phyloP scores from a whole-genome alignment of 2,329 filamentous ascomycete genomes.

The Beauveria varroae region DNA sequence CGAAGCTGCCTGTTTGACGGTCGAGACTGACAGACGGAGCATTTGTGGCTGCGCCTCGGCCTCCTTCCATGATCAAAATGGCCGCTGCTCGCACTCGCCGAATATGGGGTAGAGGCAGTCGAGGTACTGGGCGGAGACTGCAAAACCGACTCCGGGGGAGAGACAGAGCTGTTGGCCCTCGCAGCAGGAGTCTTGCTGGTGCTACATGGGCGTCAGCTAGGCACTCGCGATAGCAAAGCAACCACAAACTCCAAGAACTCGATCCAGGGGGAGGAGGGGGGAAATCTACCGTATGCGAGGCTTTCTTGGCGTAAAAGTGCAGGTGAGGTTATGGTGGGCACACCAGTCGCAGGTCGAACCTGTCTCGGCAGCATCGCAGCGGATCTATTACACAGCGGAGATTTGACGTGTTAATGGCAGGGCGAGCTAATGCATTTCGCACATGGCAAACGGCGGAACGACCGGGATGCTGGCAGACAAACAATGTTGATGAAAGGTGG shows the following conservation, averaged over 20 bases:
- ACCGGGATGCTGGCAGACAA: background rate
- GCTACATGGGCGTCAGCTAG: background rate
- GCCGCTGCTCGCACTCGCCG: background rate
- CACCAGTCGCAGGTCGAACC: constrained; percentile 40
- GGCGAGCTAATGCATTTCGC: background rate
- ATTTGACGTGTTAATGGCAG: constrained; percentile 10
- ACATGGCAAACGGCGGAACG: background rate
- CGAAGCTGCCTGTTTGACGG: constrained; percentile 3
- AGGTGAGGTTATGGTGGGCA: constrained; percentile 37
- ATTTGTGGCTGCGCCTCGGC: background rate
- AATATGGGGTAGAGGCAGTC: background rate
- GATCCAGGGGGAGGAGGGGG: background rate
- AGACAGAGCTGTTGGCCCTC: background rate
- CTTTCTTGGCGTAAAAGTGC: constrained; percentile 31
- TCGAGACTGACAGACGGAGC: constrained; percentile 9
- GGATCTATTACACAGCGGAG: constrained; percentile 30
- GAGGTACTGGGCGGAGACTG: background rate
- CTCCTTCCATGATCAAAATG: background rate
- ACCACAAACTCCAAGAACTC: background rate
- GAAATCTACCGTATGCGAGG: constrained; percentile 3
- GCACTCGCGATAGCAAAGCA: background rate
- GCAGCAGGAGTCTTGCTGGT: background rate
- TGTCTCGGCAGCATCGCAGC: constrained; percentile 37
- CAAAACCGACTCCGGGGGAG: background rate
- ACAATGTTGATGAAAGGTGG: background rate